Base-by-base conservation (phyloP, 1,284 basidiomycete species). In the Ceratobasidium sp. region DNA sequence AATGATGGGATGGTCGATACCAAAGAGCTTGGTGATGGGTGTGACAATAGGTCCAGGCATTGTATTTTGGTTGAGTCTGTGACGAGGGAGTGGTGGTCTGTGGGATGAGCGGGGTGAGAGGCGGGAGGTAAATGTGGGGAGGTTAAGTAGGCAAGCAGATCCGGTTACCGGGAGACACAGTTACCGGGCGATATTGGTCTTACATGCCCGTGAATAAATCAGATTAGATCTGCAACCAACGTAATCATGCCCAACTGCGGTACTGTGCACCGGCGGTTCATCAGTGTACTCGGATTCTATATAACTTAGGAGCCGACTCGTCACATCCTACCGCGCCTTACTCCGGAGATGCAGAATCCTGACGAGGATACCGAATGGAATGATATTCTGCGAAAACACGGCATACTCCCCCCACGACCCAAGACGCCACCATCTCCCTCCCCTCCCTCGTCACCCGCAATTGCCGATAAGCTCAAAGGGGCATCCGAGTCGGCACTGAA, bases 301-400 rank as follows among this genome's bases (percentile, higher is more conserved):
- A 54, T 34, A 68, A 54, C 20, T 17, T 22, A 50, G 20, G 20
- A 50, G 8, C n/a, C n/a, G 34, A 22, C 20, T 25, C 34, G 13
- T 32, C n/a, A 49, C n/a, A 64, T 22, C 22, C 25, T 2, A 79
- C 78, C 77, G 73, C 76, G 15, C 43, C 40, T 72, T 4, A 20
- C 10, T 20, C 13, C 22, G 7, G 6, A 47, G 10, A 72, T 72
- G 45, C 68, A 72, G 34, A 92, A 94, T 77, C 84, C 90, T 7
- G 85, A 94, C 83, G 90, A 94, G 81, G 94, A 96, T 77, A 95
- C 94, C 0, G 94, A 96, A 84, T 96, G 94, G 79, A 96, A 97
- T 79, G 95, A 96, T 77, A 92, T 91, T 34, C 86, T 97, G 8
- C 91, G 94, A 69, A 92, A 93, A 75, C 87, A 95, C 75, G 94